Base-by-base conservation (phyloP, 1,284 basidiomycete genomes). In the Fistulina hepatica region DNA sequence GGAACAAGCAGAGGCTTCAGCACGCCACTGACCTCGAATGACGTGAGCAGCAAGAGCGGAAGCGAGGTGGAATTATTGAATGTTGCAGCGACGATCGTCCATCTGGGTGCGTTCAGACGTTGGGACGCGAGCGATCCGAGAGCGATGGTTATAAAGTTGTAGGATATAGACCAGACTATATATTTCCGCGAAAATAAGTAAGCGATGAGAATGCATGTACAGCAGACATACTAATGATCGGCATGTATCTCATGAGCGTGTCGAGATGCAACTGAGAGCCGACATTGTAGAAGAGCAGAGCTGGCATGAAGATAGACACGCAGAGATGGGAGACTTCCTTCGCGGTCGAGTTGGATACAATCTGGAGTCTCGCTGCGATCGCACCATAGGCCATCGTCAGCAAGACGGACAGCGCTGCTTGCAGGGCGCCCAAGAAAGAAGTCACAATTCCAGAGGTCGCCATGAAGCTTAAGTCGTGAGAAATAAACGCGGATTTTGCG, bases 1-100 rank as follows among this genome's bases (percentile, higher is more conserved):
- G 32, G 37, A 8, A 31, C 3, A 13, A 31, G 28, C 6, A 45
- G 40, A 16, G 34, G 24, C 10, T 19, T 32, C 11, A 49, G 34
- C 19, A 45, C 28, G 17, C 44, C 44, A 6, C 45, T 47, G 4
- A 39, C 40, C 16, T 37, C 21, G 11, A 49, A 39, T 22, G 42
- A 43, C 25, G 34, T 36, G 6, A 44, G 38, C 27, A 48, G 40
- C 16, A 47, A 36, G 10, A 48, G 34, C 1, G 45, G 47, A 10
- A 48, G 40, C 11, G 45, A 46, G 2, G 45, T 45, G 9, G 47
- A 33, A 20, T 46, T 48, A 19, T 48, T 48, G 32, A 46, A 44
- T 15, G 47, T 34, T 17, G 42, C 17, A 6, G 45, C 45, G 4
- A 34, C 26, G 13, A 42, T 34, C 3, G 39, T 38, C 44, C 44